Base-by-base conservation (phyloP, 129 eudicot genomes). In the Lactuca saligna region DNA sequence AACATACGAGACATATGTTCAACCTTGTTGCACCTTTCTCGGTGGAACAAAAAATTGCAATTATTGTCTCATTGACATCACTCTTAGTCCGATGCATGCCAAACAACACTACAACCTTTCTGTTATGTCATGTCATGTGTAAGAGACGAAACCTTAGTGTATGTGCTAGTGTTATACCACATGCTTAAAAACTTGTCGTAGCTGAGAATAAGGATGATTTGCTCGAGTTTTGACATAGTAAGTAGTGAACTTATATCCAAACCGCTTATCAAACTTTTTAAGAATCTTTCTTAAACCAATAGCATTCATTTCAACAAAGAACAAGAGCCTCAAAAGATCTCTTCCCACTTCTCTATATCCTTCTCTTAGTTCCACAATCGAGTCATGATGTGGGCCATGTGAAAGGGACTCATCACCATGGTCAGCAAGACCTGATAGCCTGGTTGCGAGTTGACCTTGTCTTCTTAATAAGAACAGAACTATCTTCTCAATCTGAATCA, bases 181-280 rank as follows among this genome's bases (percentile, higher is more conserved):
- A 58, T 85, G 90, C 84, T 81, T 85, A 77, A 85, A 75, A 41
- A 85, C 81, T 85, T 85, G 86, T 59, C 76, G 78, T 35, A 85
- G 86, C 75, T 85, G 90, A 44, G 90, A 85, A 72, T 85, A 85
- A 54, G 90, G 90, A 78, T 85, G 90, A 70, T 85, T 81, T 54
- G 90, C 80, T 54, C 86, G 90, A 68, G 90, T 85, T 81, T 81
- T 78, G 69, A 85, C 86, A 68, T 85, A 85, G 73, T 85, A 85
- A 60, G 72, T 60, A 41, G 90, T 81, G 78, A 85, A 85, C 63
- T 68, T 68, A 61, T 75, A 85, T 54, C 86, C 86, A 55, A 85
- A 75, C 35, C 86, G 86, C 76, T 85, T 81, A 71, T 85, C 90
- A 31, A 85, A 85, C 74, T 85, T 85, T 62, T 85, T 85, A 76